Base-by-base conservation (phyloP, 148 eudicot species). In the Pouteria glomerata region DNA sequence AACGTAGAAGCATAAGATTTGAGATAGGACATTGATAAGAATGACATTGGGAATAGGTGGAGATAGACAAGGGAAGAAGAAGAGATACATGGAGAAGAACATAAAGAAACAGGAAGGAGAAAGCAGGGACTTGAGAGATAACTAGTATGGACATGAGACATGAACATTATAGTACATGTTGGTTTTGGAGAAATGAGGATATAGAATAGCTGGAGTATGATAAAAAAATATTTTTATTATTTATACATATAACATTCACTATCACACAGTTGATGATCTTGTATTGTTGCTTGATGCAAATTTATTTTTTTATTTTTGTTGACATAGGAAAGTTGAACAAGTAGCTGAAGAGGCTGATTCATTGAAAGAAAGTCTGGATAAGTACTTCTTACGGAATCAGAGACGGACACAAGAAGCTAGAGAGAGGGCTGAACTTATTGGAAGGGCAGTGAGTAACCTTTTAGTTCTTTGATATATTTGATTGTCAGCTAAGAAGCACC, bases 301-400 rank as follows among this genome's bases (percentile, higher is more conserved):
- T n/a, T n/a, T n/a, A n/a, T n/a, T n/a, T 42, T 39, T 26, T 15
- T 51, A 15, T 15, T 23, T 26, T 41, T 45, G 34, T 50, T 8
- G 29, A 35, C 41, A 47, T 82, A 95, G 98, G 80, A 95, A 91
- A 84, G 96, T 95, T 72, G 98, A 95, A 72, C 98, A 88, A 83
- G 88, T 95, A 59, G 87, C 82, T 66, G 98, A 95, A 82, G 97
- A 91, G 86, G 89, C 98, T n/a, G 93, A 88, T 35, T 95, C 98
- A 42, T 80, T 91, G 79, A 89, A 85, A 84, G 90, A 83, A 52
- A 88, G 98, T 80, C 79, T 91, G 68, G 98, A 95, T 47, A 89
- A 87, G 70, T 91, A 86, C 81, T 66, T 80, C 27, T 51, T 76
- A 63, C 80, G 89, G 68, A 83, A 84, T 76, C 98, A 91, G 72